Percentiles rank a stretch among this genome's conserved stretches.
Conservation (phyloP, 2,329 filamentous ascomycete species). For the Xylariaceae sp. region DNA sequence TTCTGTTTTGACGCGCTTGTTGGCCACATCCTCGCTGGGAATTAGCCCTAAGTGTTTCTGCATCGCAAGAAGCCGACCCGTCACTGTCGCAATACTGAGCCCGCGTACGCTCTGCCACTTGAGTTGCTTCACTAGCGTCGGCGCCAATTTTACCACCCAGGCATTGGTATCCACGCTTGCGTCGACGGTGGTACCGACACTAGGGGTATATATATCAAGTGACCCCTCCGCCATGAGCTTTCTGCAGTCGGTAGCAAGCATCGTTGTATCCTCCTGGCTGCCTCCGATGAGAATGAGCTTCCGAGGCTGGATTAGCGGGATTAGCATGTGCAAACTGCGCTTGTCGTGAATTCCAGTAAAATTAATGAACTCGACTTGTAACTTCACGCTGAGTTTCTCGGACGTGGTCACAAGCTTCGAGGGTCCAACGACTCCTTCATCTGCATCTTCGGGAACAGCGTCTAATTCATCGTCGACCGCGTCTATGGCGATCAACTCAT, state of each 20-base stretch:
- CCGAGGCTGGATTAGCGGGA: slow-evolving; percentile 87
- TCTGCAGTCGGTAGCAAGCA: slow-evolving; percentile 76
- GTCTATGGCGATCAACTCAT: slow-evolving; percentile 40
- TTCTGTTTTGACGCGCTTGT: slow-evolving; percentile 49
- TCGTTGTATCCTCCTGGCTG: slow-evolving; percentile 69
- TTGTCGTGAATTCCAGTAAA: slow-evolving; percentile 91
- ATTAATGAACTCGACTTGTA: slow-evolving; percentile 83
- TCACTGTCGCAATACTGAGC: slow-evolving; percentile 87
- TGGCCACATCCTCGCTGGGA: slow-evolving; percentile 43
- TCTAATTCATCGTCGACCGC: slow-evolving; percentile 53
- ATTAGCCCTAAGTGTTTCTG: slow-evolving; percentile 41
- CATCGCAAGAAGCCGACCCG: slow-evolving; percentile 57
- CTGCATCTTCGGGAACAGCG: slow-evolving; percentile 53
- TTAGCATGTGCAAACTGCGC: slow-evolving; percentile 88
- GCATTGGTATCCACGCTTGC: slow-evolving; percentile 97
- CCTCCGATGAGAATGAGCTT: slow-evolving; percentile 93
- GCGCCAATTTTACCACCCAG: slow-evolving; percentile 89
- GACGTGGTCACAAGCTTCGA: slow-evolving; percentile 68
- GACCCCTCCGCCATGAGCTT: slow-evolving; percentile 56
- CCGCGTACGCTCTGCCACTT: slow-evolving; percentile 94
- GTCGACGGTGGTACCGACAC: slow-evolving; percentile 69
- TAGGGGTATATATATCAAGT: slow-evolving; percentile 77
- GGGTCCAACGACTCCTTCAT: slow-evolving; percentile 56
- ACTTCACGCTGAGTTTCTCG: slow-evolving; percentile 62
- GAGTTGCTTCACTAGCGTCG: slow-evolving; percentile 76